phyloP scores from a whole-genome alignment of 805 yeast species.

The Candida coleopterorum region DNA sequence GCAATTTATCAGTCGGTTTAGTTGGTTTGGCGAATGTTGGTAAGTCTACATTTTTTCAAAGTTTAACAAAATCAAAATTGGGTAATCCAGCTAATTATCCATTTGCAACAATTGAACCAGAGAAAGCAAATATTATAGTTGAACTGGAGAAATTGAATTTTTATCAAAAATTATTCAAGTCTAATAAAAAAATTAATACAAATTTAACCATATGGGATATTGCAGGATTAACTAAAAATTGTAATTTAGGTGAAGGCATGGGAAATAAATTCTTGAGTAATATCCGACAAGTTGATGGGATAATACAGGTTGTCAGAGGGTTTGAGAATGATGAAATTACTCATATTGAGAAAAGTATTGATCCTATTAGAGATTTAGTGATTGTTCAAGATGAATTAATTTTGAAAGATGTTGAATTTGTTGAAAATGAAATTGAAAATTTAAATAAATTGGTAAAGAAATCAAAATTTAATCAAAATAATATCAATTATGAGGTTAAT shows the following conservation, averaged over 20 bases:
- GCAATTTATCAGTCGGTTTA: conserved; percentile 36
- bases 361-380: conserved; percentile 59
- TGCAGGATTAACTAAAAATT: conserved; percentile 66
- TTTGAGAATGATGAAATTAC: conserved; percentile 62
- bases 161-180: conserved; percentile 43
- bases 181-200: conserved; percentile 50
- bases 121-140: conserved; percentile 53
- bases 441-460: conserved; percentile 23
- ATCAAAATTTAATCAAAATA: conserved; percentile 23
- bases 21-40: conserved; percentile 65
- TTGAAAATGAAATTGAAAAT: conserved; percentile 45
- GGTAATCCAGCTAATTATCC: conserved; percentile 60
- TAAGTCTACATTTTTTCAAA: conserved; percentile 42
- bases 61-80: conserved; percentile 54
- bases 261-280: conserved; percentile 71
- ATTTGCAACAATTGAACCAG: conserved; percentile 74
- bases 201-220: conserved; percentile 58
- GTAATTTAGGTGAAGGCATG: conserved; percentile 60
- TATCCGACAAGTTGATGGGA: conserved; percentile 67
- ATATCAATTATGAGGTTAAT: conserved; percentile 22
- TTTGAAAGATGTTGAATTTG: conserved; percentile 57
- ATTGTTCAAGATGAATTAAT: conserved; percentile 61
- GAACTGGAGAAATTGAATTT: conserved; percentile 48
- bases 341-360: conserved; percentile 55
- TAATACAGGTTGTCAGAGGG: conserved; percentile 64